Evolutionary conservation across 2,329 filamentous ascomycete genomes (phyloP).

Genomic region (Aureobasidium vineae): DNA sequence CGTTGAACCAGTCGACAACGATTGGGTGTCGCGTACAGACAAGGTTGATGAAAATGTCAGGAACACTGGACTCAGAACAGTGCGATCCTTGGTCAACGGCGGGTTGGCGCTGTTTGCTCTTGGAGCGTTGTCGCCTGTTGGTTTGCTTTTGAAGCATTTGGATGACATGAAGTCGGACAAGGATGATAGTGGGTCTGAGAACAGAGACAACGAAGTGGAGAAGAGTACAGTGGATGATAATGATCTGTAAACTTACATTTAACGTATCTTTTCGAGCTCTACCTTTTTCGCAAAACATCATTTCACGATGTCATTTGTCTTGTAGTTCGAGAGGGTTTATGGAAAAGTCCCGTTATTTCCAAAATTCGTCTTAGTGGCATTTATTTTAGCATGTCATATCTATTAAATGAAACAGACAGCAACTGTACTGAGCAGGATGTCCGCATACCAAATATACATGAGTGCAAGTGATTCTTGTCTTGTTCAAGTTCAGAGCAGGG

Average conservation of each 20-base stretch:
- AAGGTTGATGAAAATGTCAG: neutral
- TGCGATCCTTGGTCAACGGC: conserved; percentile 2
- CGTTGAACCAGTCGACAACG: neutral
- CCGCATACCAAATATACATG: neutral
- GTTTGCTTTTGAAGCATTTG: conserved; percentile 5
- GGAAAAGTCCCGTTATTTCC: no score
- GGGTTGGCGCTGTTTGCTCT: conserved; percentile 9
- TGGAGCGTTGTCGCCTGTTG: conserved; percentile 14
- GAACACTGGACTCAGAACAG: neutral
- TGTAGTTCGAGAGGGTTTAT: neutral
- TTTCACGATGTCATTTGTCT: neutral
- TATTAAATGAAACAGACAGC: neutral
- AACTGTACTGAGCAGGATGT: neutral
- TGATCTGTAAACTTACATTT: neutral
- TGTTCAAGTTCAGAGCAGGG: neutral
- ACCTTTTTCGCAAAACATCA: neutral
- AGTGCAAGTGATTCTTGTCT: neutral
- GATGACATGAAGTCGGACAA: neutral
- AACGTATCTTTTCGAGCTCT: neutral
- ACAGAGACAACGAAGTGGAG: neutral
- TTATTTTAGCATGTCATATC: no score
- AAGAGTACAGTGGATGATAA: neutral
- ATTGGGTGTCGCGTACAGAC: no score
- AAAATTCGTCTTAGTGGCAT: no score
- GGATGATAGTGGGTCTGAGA: neutral